Evolutionary conservation across 2,329 filamentous ascomycete species (phyloP), one percentile per base, ranked within the genome.

Genomic region (Gyromitra esculenta): DNA sequence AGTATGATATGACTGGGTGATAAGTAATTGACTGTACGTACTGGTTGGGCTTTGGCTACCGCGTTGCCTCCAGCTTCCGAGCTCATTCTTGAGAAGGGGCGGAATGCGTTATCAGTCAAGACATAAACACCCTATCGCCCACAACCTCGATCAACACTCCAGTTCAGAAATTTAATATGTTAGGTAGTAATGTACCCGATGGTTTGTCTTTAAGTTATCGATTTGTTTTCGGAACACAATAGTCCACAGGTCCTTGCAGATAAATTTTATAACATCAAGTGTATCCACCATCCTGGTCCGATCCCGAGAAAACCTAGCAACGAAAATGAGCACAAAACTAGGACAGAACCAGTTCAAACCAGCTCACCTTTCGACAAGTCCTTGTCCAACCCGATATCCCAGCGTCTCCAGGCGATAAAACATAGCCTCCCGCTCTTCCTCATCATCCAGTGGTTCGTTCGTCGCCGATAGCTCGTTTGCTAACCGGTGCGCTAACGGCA

Each of bases 171-270:
- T 66, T 9, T 25, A 48, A 31, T 11, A 41, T 21, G 56, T 31
- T 63, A 6, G 21, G 57, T 71, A 65, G 5, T n/a, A 31, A 80
- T 87, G 18, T 85, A 93, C 91, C 81, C 96, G 87, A 83, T 99
- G 96, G 82, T 99, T 99, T 7, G 96, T 99, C 85, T 99, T 99
- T 60, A 99, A 87, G 83, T 99, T 99, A 84, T 99, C 96, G 82
- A 99, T 93, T 84, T 98, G 96, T 85, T 99, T 99, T 83, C 92
- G 89, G 84, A 97, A 99, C 15, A 97, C 89, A 21, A 98, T 87
- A 43, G 90, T 94, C 96, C 96, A 99, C 57, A 99, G 87, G 83
- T 99, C 96, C 86, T 99, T 99, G 88, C 96, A 99, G 64, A 99
- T 87, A 82, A 99, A 98, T 84, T 99, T 99, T 83, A 99, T 99